Evolutionary conservation across 306 rosid genomes (phyloP).

Genomic region (Vigna radiata): DNA sequence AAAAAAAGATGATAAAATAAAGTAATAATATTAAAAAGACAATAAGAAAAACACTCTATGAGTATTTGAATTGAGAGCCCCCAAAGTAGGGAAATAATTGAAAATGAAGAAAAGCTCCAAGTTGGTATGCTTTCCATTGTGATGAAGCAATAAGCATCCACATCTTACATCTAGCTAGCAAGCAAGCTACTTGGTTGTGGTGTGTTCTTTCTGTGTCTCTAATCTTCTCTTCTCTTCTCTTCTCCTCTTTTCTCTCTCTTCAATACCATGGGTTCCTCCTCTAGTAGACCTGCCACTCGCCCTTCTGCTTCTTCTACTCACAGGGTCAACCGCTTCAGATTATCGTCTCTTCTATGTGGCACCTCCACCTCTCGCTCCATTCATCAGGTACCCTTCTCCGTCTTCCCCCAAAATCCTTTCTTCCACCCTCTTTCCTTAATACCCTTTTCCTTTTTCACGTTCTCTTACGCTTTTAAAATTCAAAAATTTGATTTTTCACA

Average conservation of each 20-base stretch:
- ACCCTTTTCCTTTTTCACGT: constrained; percentile 42
- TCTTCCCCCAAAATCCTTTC: neutral
- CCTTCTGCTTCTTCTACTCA: constrained; percentile 58
- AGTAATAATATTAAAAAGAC: neutral
- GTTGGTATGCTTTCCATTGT: constrained; percentile 60
- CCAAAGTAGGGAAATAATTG: constrained; percentile 48
- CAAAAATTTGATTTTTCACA: constrained; percentile 32
- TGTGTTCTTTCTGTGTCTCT: neutral
- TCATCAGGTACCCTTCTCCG: constrained; percentile 53
- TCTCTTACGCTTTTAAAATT: constrained; percentile 6
- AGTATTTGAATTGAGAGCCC: constrained; percentile 35
- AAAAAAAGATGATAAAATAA: neutral
- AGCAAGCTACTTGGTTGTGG: neutral
- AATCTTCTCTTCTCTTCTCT: constrained; percentile 8
- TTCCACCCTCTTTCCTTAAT: neutral
- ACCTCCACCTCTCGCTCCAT: constrained; percentile 72
- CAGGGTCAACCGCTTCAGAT: constrained; percentile 69
- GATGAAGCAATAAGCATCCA: constrained; percentile 38
- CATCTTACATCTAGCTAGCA: constrained; percentile 26
- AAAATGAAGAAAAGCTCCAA: constrained; percentile 45
- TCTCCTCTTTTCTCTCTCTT: constrained; percentile 7
- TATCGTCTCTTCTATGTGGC: constrained; percentile 80
- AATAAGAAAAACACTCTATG: neutral
- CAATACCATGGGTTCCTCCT: constrained; percentile 71
- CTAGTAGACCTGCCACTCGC: constrained; percentile 71